phyloP scores from a whole-genome alignment of 2,329 filamentous ascomycete genomes.

The Allantophomopsis cytisporea region DNA sequence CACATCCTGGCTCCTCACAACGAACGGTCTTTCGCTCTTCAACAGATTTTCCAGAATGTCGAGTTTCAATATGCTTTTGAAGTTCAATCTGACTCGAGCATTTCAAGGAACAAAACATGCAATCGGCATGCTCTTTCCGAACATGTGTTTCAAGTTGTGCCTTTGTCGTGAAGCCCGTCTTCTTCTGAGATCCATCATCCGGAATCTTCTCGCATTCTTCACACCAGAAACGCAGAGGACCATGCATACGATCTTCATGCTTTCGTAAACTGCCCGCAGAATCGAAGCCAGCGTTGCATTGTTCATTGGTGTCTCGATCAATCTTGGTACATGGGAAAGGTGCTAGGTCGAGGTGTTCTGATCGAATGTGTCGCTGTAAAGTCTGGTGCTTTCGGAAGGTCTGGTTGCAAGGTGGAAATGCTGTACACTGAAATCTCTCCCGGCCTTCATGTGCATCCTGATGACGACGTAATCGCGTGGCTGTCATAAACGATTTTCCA shows the following conservation, averaged over 20 bases:
- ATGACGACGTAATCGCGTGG: slow-evolving; percentile 65
- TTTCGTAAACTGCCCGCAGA: slow-evolving; percentile 56
- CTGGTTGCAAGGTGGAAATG: slow-evolving; percentile 56
- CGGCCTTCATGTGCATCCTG: slow-evolving; percentile 64
- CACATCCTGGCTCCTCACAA: slow-evolving; percentile 58
- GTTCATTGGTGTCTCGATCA: slow-evolving; percentile 33
- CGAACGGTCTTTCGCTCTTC: slow-evolving; percentile 50
- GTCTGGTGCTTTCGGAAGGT: slow-evolving; percentile 82
- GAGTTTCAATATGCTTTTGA: slow-evolving; percentile 64
- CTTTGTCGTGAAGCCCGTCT: slow-evolving; percentile 57
- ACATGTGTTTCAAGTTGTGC: slow-evolving; percentile 62
- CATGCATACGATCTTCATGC: slow-evolving; percentile 60
- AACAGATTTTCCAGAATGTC: slow-evolving; percentile 50
- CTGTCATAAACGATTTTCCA: slow-evolving; percentile 69
- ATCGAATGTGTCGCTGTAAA: slow-evolving; percentile 67
- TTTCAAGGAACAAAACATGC: slow-evolving; percentile 57
- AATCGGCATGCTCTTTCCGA: slow-evolving; percentile 59
- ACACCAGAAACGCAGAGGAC: slow-evolving; percentile 61
- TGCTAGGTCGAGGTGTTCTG: slow-evolving; percentile 58
- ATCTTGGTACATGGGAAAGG: slow-evolving; percentile 57
- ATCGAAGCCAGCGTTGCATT: slow-evolving; percentile 60
- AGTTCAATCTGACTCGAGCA: slow-evolving; percentile 56
- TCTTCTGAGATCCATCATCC: slow-evolving; percentile 23
- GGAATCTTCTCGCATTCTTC: slow-evolving; percentile 44
- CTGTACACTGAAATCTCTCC: slow-evolving; percentile 62